These are phyloP conservation scores for Hemileccinum impolitum DNA, from an alignment of 768 basidiomycete genomes.

Conservation along the genomic window DNA sequence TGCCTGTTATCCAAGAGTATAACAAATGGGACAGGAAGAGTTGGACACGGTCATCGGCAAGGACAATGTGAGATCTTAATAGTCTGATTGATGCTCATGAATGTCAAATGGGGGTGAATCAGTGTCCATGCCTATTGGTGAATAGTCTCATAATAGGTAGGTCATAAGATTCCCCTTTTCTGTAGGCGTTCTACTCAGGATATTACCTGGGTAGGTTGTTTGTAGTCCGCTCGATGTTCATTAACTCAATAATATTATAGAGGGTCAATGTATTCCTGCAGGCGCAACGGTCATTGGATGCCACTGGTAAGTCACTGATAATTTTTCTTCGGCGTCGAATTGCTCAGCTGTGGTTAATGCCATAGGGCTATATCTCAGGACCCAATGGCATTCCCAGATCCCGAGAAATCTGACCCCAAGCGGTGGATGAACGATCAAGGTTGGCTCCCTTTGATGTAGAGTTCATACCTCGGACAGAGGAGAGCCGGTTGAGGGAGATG, in stretches of 20 bases:
- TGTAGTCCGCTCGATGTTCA: not conserved
- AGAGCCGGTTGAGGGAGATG: constrained; percentile 6
- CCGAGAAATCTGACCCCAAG: constrained; percentile 52
- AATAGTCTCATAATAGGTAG: not conserved
- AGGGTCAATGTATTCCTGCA: constrained; percentile 20
- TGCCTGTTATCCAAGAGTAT: constrained; percentile 48
- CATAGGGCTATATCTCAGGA: constrained; percentile 31
- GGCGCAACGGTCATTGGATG: constrained; percentile 19
- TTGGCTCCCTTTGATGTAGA: not conserved
- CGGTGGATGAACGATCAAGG: constrained; percentile 47
- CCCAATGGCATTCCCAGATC: constrained; percentile 19
- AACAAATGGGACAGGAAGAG: constrained; percentile 48
- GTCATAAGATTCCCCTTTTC: not conserved
- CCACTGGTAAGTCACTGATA: constrained; percentile 10
- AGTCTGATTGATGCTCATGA: too few relatives aligned
- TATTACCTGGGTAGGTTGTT: constrained; percentile 49
- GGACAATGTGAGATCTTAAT: constrained; percentile 16
- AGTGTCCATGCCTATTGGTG: too few relatives aligned
- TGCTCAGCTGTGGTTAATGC: not conserved
- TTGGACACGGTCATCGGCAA: constrained; percentile 48
- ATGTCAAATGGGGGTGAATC: too few relatives aligned
- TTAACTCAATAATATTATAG: not conserved
- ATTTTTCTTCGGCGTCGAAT: not conserved
- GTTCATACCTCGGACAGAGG: not conserved
- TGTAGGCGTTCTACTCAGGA: constrained; percentile 54